Base-by-base conservation (phyloP, 345 rosid genomes). In the Eutrema heterophyllum region DNA sequence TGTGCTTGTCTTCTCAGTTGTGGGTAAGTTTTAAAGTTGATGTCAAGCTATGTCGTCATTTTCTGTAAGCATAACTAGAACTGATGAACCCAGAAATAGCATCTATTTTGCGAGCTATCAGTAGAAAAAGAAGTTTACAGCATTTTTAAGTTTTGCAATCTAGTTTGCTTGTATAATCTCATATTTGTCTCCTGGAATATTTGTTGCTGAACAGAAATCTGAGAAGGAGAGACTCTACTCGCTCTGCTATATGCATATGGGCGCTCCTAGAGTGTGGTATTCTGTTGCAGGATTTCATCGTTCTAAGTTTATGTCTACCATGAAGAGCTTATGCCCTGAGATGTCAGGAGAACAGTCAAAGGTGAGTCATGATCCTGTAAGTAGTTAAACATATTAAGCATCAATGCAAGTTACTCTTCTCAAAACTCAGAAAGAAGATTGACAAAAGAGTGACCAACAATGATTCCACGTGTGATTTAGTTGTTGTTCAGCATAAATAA, bases 211-310 rank as follows among this genome's bases (percentile, higher is more conserved):
- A 78, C 91, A 88, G 97, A 86, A 84, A 67, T 81, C 78, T 60
- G 88, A 86, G 83, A 86, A 85, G 71, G 92, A 86, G 78, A 82
- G 83, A 71, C 76, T 91, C 66, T 85, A 87, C 76, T 78, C 83
- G 7, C 80, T 91, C 66, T 76, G 67, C 78, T 88, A 85, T 81
- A 44, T 78, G 85, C 97, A 91, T 82, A 2, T 84, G 57, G 97
- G 97, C 50, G 82, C 81, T 68, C 91, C 91, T 11, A 85, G 81
- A 82, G 78, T 91, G 36, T 86, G 95, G 97, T 81, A 85, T 78
- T 68, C 76, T 50, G 71, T 85, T 71, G 89, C 97, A 0, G 83
- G 51, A 54, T 80, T 81, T 76, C 79, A 68, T 79, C 73, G 64
- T 6, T 55, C 64, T 30, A 75, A 84, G 68, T 85, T 83, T 77